These are phyloP conservation scores for Colletotrichum endophyticum DNA, from an alignment of 2,329 filamentous ascomycete species.

Conservation along the genomic window DNA sequence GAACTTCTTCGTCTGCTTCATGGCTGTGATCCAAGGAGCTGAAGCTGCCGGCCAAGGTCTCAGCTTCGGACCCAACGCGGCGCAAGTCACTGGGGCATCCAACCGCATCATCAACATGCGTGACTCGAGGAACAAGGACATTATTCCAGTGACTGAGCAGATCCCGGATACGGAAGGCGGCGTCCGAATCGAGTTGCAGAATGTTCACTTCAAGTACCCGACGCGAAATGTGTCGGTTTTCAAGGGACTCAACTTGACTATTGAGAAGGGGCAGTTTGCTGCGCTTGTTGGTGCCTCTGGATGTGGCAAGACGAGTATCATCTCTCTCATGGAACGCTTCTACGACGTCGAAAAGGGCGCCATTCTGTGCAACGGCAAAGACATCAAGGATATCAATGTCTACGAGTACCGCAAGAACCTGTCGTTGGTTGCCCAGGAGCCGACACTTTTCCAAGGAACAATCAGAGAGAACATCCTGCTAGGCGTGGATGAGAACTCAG, in stretches of 20 bases:
- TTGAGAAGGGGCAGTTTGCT: conserved; percentile 72
- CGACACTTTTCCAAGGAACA: conserved; percentile 71
- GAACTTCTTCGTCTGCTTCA: conserved; percentile 64
- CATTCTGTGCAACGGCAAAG: conserved; percentile 67
- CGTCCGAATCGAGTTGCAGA: conserved; percentile 59
- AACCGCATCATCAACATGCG: conserved; percentile 63
- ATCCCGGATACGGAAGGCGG: conserved; percentile 53
- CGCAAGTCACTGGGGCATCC: conserved; percentile 62
- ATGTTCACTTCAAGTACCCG: conserved; percentile 66
- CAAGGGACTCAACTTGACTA: conserved; percentile 64
- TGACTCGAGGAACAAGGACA: conserved; percentile 43
- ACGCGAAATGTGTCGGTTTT: conserved; percentile 63
- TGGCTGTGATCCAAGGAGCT: conserved; percentile 70
- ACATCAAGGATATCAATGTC: conserved; percentile 64
- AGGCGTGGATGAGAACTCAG: conserved; percentile 60
- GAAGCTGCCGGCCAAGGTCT: conserved; percentile 72
- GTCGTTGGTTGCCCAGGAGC: conserved; percentile 77
- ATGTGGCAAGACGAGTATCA: conserved; percentile 75
- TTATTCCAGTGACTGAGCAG: conserved; percentile 30
- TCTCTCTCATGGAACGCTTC: conserved; percentile 71
- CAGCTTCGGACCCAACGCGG: conserved; percentile 68
- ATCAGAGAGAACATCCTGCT: conserved; percentile 73
- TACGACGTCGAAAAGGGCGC: conserved; percentile 70
- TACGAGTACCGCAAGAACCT: conserved; percentile 67
- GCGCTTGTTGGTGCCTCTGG: conserved; percentile 74